Conservation (phyloP, 31 red algal species). For the Odonthalia washingtoniensis region DNA sequence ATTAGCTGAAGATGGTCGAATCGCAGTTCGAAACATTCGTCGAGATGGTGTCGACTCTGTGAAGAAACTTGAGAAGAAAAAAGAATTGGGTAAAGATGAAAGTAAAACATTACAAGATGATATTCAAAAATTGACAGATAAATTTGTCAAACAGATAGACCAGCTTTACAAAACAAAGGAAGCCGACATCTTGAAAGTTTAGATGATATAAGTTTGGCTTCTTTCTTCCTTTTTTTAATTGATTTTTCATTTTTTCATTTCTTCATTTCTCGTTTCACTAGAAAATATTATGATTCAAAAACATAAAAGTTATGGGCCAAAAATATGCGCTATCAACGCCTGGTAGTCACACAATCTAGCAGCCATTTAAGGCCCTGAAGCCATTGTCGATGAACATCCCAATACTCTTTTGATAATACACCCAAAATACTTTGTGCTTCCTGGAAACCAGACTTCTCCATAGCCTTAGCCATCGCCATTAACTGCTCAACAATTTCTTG, state of each 20-base stretch:
- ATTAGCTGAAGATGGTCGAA: constrained; percentile 88
- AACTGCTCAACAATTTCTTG: constrained; percentile 64
- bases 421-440: constrained; percentile 53
- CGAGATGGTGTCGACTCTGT: constrained; percentile 84
- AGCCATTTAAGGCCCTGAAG: constrained; percentile 95
- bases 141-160: constrained; percentile 88
- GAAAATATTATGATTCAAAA: too few species aligned
- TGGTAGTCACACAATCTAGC: constrained; percentile 84
- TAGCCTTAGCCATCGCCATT: constrained; percentile 60
- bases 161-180: constrained; percentile 85
- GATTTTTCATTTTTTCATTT: too few species aligned
- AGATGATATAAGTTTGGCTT: too few species aligned
- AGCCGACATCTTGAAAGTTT: constrained; percentile 98
- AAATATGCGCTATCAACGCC: constrained; percentile 74
- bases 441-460: constrained; percentile 83
- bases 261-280: too few species aligned
- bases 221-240: too few species aligned
- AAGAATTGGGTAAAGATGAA: constrained; percentile 89
- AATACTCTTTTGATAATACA: constrained; percentile 79
- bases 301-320: too few species aligned
- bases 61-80: constrained; percentile 95
- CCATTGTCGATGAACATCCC: constrained; percentile 92
- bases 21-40: constrained; percentile 95
- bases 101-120: constrained; percentile 86
- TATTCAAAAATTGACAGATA: constrained; percentile 93